Base-by-base conservation (phyloP, 164 flowering plant genomes). In the Aristolochia californica region DNA sequence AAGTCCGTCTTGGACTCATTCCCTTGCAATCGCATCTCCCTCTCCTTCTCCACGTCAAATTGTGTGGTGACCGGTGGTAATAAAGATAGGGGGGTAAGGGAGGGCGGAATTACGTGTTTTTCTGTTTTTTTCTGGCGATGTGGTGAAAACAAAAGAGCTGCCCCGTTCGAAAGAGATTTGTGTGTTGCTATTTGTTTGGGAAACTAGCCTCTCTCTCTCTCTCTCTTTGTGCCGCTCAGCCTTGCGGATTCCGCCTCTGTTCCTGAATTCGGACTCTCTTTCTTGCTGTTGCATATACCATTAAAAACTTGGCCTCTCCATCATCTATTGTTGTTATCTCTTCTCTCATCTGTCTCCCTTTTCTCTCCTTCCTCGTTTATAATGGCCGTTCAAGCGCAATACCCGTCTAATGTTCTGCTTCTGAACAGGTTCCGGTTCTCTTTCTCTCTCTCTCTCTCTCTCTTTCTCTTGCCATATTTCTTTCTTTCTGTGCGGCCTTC, bases 371-470 rank as follows among this genome's bases (percentile, higher is more conserved):
- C 51, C 13, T 50, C 44, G n/a, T 40, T 56, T 49, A 21, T 14
- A 50, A 84, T 88, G 91, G 96, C 91, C 10, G 88, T 88, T 70
- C 89, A 83, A 72, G 87, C 96, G 64, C 96, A 88, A 67, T 82
- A 83, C 80, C 85, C 89, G 28, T 78, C 91, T 2, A 87, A 87
- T 55, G 67, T 76, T 55, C 78, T 83, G 56, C 76, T 84, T 34
- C 58, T 77, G 16, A 88, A n/a, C n/a, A n/a, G 91, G 96, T 87
- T 62, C 30, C 20, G 15, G 11, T 57, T 34, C 22, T 55, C 2
- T n/a, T n/a, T n/a, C n/a, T n/a, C n/a, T n/a, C 16, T 40, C 5
- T 22, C 23, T 59, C n/a, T n/a, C n/a, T n/a, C n/a, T 11, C 22
- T 16, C 21, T 3, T 16, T 28, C 27, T 58, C 26, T 43, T 48